Conservation (phyloP, 768 basidiomycete species). For the Pseudohyphozyma bogoriensis region DNA sequence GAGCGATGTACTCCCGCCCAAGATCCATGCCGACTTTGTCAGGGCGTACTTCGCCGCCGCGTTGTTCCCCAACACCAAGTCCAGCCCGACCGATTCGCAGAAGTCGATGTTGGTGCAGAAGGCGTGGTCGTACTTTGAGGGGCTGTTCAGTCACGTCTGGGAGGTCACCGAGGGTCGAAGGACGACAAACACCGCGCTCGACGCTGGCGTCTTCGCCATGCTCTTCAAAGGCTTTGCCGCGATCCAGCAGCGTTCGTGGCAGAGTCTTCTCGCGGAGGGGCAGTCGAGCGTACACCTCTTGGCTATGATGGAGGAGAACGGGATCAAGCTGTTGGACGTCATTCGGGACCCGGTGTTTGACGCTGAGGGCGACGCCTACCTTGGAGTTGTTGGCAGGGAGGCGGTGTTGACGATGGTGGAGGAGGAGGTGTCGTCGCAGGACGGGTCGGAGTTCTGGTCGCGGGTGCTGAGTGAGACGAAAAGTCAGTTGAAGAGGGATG, state of each 20-base stretch:
- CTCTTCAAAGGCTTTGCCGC: constrained; percentile 55
- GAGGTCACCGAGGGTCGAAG: constrained; percentile 52
- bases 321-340: constrained; percentile 16
- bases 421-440: no score
- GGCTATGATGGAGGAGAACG: constrained; percentile 8
- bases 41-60: constrained; percentile 27
- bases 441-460: background rate
- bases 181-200: constrained; percentile 44
- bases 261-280: no score
- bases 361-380: constrained; percentile 18
- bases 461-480: constrained; percentile 6
- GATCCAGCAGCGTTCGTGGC: constrained; percentile 36
- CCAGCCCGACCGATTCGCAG: constrained; percentile 25
- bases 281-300: constrained; percentile 19
- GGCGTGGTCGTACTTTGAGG: constrained; percentile 43
- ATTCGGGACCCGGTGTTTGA: constrained; percentile 20
- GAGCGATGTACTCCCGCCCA: constrained; percentile 19
- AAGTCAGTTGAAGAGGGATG: background rate
- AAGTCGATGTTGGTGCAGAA: constrained; percentile 8
- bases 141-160: constrained; percentile 54
- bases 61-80: background rate
- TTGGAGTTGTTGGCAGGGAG: constrained; percentile 27
- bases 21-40: constrained; percentile 31
- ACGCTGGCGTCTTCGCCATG: constrained; percentile 53
- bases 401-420: constrained; percentile 23